phyloP scores from a whole-genome alignment of 176 grass and related monocot genomes.

The Elymus sibiricus region DNA sequence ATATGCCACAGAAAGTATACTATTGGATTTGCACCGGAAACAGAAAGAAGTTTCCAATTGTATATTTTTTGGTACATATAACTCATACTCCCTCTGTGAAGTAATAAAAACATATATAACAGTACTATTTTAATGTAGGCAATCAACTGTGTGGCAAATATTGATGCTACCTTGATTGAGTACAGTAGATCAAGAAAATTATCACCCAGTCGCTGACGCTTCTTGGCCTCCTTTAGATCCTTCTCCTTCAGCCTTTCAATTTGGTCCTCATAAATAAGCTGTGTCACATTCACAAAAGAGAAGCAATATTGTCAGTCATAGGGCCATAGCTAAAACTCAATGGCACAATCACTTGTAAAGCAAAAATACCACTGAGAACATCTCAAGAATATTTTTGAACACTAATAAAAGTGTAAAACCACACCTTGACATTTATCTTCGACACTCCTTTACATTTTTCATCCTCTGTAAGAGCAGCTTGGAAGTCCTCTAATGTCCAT shows the following conservation, averaged over 20 bases:
- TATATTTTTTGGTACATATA: not conserved
- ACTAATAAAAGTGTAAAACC: not conserved
- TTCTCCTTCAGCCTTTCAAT: constrained; percentile 91
- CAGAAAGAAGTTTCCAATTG: no score
- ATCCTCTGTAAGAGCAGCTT: constrained; percentile 54
- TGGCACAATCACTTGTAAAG: not conserved
- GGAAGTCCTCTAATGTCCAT: constrained; percentile 72
- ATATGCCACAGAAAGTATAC: not conserved
- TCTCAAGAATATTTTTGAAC: not conserved
- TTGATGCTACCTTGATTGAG: constrained; percentile 69
- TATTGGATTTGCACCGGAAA: no score
- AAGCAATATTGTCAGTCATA: constrained; percentile 7
- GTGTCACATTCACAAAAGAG: constrained; percentile 25
- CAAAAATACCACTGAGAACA: not conserved
- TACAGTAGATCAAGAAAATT: constrained; percentile 91
- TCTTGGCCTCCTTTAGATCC: constrained; percentile 87
- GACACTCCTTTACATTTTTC: constrained; percentile 72
- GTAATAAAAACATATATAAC: not conserved
- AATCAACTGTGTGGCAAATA: not conserved
- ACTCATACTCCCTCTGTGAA: not conserved
- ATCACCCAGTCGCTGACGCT: constrained; percentile 80
- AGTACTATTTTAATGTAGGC: constrained; percentile 15
- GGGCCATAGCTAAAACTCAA: not conserved
- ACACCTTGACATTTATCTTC: constrained; percentile 75
- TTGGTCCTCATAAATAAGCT: constrained; percentile 92